Evolutionary conservation across 2,329 filamentous ascomycete species (phyloP).

Genomic region (Aquanectria penicillioides): DNA sequence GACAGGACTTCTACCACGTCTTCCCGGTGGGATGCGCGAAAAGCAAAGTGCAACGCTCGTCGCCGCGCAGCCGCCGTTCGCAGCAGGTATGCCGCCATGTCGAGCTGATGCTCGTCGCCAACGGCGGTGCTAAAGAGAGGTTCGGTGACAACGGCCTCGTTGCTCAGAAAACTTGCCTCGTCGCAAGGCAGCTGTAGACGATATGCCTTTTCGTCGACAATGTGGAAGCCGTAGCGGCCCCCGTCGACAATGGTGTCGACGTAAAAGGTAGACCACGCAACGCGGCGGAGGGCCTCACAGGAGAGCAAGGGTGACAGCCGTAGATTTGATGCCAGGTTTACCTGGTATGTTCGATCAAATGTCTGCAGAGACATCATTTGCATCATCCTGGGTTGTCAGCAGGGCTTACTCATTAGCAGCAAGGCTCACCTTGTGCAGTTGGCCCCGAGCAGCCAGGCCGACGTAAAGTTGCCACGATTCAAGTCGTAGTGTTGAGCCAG

Average conservation of each 20-base stretch:
- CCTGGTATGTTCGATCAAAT: not conserved
- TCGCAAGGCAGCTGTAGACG: slow-evolving; percentile 17
- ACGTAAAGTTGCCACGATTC: slow-evolving; percentile 1
- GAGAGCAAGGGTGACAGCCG: slow-evolving; percentile 3
- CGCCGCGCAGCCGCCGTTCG: slow-evolving; percentile 12
- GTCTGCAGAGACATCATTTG: slow-evolving; percentile 14
- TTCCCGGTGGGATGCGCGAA: not conserved
- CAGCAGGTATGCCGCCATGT: slow-evolving; percentile 20
- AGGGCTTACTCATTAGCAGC: not conserved
- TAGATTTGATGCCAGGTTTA: not conserved
- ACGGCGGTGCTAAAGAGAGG: not conserved
- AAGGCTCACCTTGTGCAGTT: not conserved
- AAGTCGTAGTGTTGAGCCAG: slow-evolving; percentile 1
- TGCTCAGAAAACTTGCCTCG: slow-evolving; percentile 8
- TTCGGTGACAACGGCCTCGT: not conserved
- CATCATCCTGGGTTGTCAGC: not conserved
- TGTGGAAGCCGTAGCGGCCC: slow-evolving; percentile 17
- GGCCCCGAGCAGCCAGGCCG: slow-evolving; percentile 5
- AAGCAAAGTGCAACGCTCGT: slow-evolving; percentile 10
- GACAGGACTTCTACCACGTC: not conserved
- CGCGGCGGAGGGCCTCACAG: slow-evolving; percentile 5
- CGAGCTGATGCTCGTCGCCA: slow-evolving; percentile 4
- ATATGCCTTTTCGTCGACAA: slow-evolving; percentile 17
- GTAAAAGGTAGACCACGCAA: slow-evolving; percentile 21
- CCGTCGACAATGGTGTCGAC: slow-evolving; percentile 14